A percentile compares a stretch with the other conserved stretches of the same genome.
Evolutionary conservation across 1,284 basidiomycete genomes (phyloP).

Genomic region (Austroboletus niveus): DNA sequence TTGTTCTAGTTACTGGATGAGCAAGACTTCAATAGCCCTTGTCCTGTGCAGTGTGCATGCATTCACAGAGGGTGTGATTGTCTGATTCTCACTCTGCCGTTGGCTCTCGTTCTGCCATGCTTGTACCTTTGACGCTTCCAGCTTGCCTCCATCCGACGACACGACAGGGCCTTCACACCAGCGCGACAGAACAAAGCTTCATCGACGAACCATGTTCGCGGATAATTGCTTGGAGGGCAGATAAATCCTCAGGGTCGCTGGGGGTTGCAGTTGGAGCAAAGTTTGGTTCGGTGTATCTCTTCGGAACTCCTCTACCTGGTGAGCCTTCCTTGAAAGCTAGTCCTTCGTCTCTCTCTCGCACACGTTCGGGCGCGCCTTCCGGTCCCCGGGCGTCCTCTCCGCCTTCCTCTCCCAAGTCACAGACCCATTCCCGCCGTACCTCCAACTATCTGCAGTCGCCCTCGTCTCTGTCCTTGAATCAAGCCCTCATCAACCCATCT

Average conservation of each 20-base stretch:
- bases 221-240: slow-evolving; percentile 23
- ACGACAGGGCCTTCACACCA: slow-evolving; percentile 9
- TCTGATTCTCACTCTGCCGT: not conserved
- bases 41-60: slow-evolving; percentile 5
- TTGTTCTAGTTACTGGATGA: slow-evolving; percentile 5
- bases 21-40: not conserved
- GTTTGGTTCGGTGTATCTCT: slow-evolving; percentile 38
- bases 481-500: slow-evolving; percentile 28
- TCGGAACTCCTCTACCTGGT: slow-evolving; percentile 26
- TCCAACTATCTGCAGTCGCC: slow-evolving; percentile 30
- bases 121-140: slow-evolving; percentile 30
- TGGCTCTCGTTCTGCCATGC: slow-evolving; percentile 13
- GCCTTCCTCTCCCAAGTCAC: slow-evolving; percentile 33
- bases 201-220: slow-evolving; percentile 19
- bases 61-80: not conserved
- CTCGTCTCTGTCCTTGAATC: slow-evolving; percentile 35
- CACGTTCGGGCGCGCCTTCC: slow-evolving; percentile 17
- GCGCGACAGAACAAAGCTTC: slow-evolving; percentile 25
- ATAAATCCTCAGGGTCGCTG: slow-evolving; percentile 3
- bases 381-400: slow-evolving; percentile 33
- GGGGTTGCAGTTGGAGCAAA: slow-evolving; percentile 35
- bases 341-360: slow-evolving; percentile 15
- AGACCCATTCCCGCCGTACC: slow-evolving; percentile 24
- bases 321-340: slow-evolving; percentile 8
- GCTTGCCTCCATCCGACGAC: slow-evolving; percentile 13